Base-by-base conservation (phyloP, 2,329 filamentous ascomycete genomes). In the Exophiala alcalophila region DNA sequence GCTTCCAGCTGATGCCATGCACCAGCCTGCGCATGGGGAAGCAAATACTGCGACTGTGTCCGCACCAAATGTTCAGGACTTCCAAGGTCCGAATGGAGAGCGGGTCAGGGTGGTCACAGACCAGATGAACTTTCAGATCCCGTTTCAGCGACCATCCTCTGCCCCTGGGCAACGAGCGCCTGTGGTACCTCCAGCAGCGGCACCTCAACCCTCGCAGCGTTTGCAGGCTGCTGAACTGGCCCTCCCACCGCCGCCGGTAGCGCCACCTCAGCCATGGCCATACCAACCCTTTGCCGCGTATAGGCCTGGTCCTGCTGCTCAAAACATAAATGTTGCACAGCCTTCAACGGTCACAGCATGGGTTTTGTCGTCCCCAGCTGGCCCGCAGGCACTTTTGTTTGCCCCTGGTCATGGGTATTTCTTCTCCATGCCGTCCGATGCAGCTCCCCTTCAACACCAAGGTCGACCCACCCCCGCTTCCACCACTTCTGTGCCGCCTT, bases 341-440 rank as follows among this genome's bases (percentile, higher is more conserved):
- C 9, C 29, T 26, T 18, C 48, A 9, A 38, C 31, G 18, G 23
- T 47, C 9, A 52, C 44, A 18, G 57, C 44, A 15, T 56, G 51
- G 50, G 20, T 58, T 11, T 23, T 56, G 6, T 55, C 49, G 2
- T 55, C 54, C 9, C 45, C 52, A 5, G 15, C 24, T 14, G 55
- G 55, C 2, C 55, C 55, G 5, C 46, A 50, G 38, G 55, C 42
- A 18, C 34, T 58, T n/a, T 16, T 58, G n/a, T 58, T 57, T 34
- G 34, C 48, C 11, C 52, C 54, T 5, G 49, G 49, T 27, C 52
- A 53, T 30, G 53, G 55, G 35, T 55, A 43, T 21, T 53, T 50
- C 27, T 40, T 36, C 25, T 48, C 41, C 9, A n/a, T 23, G 3
- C 14, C 28, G 18, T 14, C 43, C n/a, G n/a, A n/a, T 23, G n/a